Evolutionary conservation across 2,329 filamentous ascomycete genomes (phyloP).

Genomic region (Fusarium sp.): DNA sequence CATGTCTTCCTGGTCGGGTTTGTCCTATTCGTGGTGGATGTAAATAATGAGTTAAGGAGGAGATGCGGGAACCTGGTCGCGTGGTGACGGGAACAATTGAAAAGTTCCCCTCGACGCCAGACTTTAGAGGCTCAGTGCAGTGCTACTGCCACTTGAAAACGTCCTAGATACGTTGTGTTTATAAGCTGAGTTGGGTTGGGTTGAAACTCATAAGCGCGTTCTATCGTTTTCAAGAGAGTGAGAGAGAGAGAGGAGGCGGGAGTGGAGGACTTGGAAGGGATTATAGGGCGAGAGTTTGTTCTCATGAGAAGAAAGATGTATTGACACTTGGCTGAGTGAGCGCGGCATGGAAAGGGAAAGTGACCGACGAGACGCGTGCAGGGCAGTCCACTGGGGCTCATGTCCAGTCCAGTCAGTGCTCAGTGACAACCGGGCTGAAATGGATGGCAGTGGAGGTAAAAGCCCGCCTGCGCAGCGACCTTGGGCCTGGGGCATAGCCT

Average conservation of each 20-base stretch:
- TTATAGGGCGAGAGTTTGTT: slow-evolving; percentile 11
- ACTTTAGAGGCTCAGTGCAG: slow-evolving; percentile 10
- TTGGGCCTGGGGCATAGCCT: slow-evolving; percentile 32
- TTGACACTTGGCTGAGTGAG: slow-evolving; percentile 30
- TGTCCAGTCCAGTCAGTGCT: not conserved
- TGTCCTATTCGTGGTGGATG: slow-evolving; percentile 24
- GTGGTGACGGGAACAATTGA: slow-evolving; percentile 34
- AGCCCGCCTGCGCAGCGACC: not conserved
- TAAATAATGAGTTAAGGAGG: slow-evolving; percentile 43
- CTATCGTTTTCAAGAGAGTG: slow-evolving; percentile 21
- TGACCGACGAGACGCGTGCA: slow-evolving; percentile 45
- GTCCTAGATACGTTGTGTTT: slow-evolving; percentile 24
- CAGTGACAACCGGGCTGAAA: slow-evolving; percentile 2
- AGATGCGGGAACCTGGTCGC: slow-evolving; percentile 39
- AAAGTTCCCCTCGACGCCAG: not conserved
- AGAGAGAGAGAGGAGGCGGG: not conserved
- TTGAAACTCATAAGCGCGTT: not conserved
- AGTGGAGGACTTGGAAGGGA: not conserved
- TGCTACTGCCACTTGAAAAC: slow-evolving; percentile 21
- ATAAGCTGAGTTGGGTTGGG: slow-evolving; percentile 7
- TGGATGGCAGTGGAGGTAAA: slow-evolving; percentile 30
- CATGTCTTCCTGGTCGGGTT: slow-evolving; percentile 9
- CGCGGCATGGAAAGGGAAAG: slow-evolving; percentile 31
- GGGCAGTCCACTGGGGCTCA: not conserved
- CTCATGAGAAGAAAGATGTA: slow-evolving; percentile 36